These are phyloP conservation scores for Laburnicola sp. DNA, from an alignment of 2,329 filamentous ascomycete genomes.

Conservation along the genomic window DNA sequence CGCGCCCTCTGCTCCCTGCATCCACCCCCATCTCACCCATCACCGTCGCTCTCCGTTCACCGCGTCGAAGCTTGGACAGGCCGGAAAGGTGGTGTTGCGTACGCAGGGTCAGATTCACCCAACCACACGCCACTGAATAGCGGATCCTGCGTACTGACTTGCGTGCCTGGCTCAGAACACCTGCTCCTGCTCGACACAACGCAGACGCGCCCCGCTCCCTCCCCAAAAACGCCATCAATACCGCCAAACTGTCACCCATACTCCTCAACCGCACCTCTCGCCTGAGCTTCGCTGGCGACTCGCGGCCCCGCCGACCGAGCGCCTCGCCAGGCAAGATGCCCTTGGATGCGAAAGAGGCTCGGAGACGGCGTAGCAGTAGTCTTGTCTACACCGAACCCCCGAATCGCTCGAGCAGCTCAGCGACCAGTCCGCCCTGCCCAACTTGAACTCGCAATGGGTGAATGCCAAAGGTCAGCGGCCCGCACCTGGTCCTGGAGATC, in stretches of 20 bases:
- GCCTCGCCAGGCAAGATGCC: conserved; percentile 39
- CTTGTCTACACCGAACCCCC: conserved; percentile 95
- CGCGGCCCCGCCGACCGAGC: conserved; percentile 53
- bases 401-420: conserved; percentile 98
- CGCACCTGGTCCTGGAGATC: not conserved
- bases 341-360: conserved; percentile 59
- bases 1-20: not conserved
- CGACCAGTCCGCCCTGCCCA: conserved; percentile 91
- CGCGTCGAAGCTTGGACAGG: conserved; percentile 29
- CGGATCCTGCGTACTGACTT: not conserved
- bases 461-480: conserved; percentile 86
- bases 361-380: conserved; percentile 94
- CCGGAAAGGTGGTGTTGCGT: conserved; percentile 32
- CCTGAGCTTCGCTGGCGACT: conserved; percentile 83
- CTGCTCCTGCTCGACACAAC: conserved; percentile 4
- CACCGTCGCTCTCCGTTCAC: conserved; percentile 28
- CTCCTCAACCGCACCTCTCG: conserved; percentile 77
- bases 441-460: conserved; percentile 97
- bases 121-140: conserved; percentile 7
- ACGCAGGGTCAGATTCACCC: conserved; percentile 34
- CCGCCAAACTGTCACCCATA: conserved; percentile 96
- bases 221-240: conserved; percentile 55
- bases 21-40: not conserved
- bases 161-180: not conserved
- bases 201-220: conserved; percentile 6